These are phyloP conservation scores for Colletotrichum neosansevieriae DNA, from an alignment of 2,329 filamentous ascomycete genomes.

Conservation along the genomic window DNA sequence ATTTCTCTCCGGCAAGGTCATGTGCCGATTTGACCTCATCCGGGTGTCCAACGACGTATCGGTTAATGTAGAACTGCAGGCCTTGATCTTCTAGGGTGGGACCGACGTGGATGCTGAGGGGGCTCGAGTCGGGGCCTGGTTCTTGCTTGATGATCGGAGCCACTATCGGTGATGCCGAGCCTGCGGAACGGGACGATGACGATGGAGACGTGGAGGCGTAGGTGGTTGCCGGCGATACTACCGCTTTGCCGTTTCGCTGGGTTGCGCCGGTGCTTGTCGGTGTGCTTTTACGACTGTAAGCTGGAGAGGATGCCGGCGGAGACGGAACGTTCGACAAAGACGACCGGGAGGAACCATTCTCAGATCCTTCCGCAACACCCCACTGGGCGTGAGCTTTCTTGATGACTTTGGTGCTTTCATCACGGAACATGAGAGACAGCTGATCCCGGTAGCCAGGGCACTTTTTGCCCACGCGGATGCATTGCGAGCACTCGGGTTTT, in stretches of 20 bases:
- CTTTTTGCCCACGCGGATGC: constrained; percentile 67
- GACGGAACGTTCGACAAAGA: constrained; percentile 35
- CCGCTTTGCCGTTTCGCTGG: not conserved
- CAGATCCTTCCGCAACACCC: constrained; percentile 46
- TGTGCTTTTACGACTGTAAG: constrained; percentile 31
- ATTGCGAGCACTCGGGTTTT: constrained; percentile 72
- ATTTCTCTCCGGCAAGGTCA: constrained; percentile 52
- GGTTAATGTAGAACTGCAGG: constrained; percentile 63
- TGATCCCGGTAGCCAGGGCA: constrained; percentile 75
- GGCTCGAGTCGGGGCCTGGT: constrained; percentile 23
- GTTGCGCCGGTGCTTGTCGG: constrained; percentile 7
- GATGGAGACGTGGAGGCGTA: constrained; percentile 42
- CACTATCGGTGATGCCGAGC: constrained; percentile 31
- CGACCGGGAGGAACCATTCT: not conserved
- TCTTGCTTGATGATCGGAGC: constrained; percentile 30
- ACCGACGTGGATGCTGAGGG: constrained; percentile 50
- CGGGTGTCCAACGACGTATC: constrained; percentile 64
- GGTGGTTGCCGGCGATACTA: not conserved
- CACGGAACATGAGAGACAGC: constrained; percentile 73
- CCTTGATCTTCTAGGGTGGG: constrained; percentile 60
- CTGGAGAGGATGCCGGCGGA: constrained; percentile 43
- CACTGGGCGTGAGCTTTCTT: constrained; percentile 68
- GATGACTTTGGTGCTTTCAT: constrained; percentile 73
- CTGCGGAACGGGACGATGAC: constrained; percentile 29
- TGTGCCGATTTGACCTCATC: constrained; percentile 58